These are phyloP conservation scores for Oryza officinalis DNA, from an alignment of 176 grass and related monocot species.

Conservation along the genomic window DNA sequence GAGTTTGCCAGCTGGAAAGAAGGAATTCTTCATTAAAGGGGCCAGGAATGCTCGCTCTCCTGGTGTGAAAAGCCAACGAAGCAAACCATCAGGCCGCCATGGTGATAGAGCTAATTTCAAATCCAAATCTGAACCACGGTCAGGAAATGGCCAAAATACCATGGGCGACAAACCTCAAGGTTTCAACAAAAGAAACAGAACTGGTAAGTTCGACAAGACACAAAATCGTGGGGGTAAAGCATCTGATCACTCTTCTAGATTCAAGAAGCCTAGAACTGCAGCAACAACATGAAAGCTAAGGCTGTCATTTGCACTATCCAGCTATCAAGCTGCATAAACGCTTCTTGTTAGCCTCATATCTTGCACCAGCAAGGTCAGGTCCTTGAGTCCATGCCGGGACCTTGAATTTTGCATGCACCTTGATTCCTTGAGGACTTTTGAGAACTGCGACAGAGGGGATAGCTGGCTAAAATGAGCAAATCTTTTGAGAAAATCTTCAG, in stretches of 20 bases:
- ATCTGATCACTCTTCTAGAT: conserved; percentile 10
- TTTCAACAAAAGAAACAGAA: neutral
- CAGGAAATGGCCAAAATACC: conserved; percentile 24
- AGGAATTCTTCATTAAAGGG: conserved; percentile 42
- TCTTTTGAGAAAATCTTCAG: neutral
- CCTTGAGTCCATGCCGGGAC: no score
- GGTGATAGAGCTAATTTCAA: conserved; percentile 16
- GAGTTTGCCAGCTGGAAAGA: conserved; percentile 33
- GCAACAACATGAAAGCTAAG: neutral
- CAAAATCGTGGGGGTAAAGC: neutral
- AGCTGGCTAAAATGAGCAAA: no score
- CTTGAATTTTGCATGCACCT: neutral
- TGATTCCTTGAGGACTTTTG: neutral
- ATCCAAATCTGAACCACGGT: conserved; percentile 1
- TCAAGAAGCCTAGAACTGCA: conserved; percentile 40
- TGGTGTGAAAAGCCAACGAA: neutral
- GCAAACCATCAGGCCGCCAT: neutral
- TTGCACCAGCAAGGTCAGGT: no score
- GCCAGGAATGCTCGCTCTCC: neutral
- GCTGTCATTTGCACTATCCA: neutral
- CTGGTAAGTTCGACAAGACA: neutral
- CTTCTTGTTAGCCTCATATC: no score
- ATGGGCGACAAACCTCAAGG: conserved; percentile 15
- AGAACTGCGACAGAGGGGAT: neutral
- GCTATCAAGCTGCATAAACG: neutral